These are phyloP conservation scores for Quercus cerris DNA, from an alignment of 306 rosid species.

Conservation along the genomic window DNA sequence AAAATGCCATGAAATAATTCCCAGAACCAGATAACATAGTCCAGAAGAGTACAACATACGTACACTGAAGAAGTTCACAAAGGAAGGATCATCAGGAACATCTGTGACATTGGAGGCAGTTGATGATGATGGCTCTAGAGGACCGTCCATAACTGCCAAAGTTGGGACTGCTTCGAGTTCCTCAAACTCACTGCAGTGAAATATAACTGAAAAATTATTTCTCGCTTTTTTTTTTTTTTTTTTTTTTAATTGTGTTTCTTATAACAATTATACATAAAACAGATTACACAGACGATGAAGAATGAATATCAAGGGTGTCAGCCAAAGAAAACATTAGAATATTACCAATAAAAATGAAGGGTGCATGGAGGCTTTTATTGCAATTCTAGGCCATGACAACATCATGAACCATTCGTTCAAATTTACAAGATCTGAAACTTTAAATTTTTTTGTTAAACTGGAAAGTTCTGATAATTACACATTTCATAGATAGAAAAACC, in stretches of 20 bases:
- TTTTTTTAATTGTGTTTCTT: neutral
- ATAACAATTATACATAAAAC: neutral
- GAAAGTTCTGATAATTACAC: neutral
- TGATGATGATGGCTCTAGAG: conserved; percentile 48
- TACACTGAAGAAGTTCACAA: conserved; percentile 61
- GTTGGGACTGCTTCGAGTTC: conserved; percentile 63
- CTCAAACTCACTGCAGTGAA: conserved; percentile 51
- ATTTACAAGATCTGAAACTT: neutral
- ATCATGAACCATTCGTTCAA: neutral
- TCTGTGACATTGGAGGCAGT: conserved; percentile 43
- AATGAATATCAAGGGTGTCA: neutral
- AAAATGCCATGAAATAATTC: neutral
- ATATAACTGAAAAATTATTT: conserved; percentile 18
- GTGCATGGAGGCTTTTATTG: neutral
- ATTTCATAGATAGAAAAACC: neutral
- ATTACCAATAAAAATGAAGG: neutral
- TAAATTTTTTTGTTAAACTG: neutral
- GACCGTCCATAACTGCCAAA: conserved; percentile 66
- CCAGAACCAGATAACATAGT: conserved; percentile 9
- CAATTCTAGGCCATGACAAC: neutral
- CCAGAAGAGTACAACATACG: conserved; percentile 4
- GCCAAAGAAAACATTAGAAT: neutral
- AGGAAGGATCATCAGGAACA: conserved; percentile 51
- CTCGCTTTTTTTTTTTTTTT: neutral
- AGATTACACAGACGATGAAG: conserved; percentile 1